Evolutionary conservation across 1,284 basidiomycete genomes (phyloP).

Genomic region (Cerioporus squamosus): DNA sequence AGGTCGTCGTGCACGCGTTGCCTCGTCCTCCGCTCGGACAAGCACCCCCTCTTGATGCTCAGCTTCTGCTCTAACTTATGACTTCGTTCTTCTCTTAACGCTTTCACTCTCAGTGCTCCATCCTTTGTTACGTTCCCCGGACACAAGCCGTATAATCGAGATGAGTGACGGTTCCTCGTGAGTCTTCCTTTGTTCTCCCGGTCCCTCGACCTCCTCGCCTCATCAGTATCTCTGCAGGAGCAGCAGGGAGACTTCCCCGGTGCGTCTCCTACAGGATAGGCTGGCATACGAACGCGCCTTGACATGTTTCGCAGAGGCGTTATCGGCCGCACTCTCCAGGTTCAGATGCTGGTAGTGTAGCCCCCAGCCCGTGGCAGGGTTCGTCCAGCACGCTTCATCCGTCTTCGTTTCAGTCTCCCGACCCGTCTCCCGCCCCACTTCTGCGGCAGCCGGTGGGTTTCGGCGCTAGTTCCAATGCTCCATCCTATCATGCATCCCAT

Average conservation of each 20-base stretch:
- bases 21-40: neutral
- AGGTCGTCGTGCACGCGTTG: neutral
- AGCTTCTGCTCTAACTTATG: slow-evolving; percentile 3
- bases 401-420: slow-evolving; percentile 3
- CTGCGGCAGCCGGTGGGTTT: slow-evolving; percentile 28
- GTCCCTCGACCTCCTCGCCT: neutral
- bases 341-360: slow-evolving; percentile 17
- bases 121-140: neutral
- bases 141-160: neutral
- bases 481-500: slow-evolving; percentile 14
- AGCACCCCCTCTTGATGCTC: neutral
- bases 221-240: slow-evolving; percentile 1
- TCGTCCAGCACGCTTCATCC: slow-evolving; percentile 10
- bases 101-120: neutral
- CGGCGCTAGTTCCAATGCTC: slow-evolving; percentile 6
- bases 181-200: slow-evolving; percentile 11
- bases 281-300: neutral
- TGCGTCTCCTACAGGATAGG: slow-evolving; percentile 1
- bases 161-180: slow-evolving; percentile 22
- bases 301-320: slow-evolving; percentile 8
- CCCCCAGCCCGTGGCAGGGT: slow-evolving; percentile 3
- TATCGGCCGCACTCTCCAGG: slow-evolving; percentile 15
- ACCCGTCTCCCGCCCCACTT: slow-evolving; percentile 5
- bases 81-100: neutral
- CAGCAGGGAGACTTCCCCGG: slow-evolving; percentile 22